phyloP scores from a whole-genome alignment of 331 rosid genomes.

The Cydonia oblonga region DNA sequence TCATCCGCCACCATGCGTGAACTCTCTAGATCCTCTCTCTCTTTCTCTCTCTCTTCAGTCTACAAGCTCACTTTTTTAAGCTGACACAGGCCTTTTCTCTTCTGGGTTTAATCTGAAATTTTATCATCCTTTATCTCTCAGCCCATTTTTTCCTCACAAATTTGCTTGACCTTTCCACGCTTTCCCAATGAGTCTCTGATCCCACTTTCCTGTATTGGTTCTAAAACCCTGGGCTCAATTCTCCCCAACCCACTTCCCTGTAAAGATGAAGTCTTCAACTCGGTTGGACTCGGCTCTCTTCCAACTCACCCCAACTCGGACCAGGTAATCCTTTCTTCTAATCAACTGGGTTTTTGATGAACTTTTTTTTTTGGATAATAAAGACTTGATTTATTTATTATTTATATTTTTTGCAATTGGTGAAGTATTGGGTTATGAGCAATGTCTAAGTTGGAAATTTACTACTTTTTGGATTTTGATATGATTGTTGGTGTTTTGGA shows the following conservation, averaged over 20 bases:
- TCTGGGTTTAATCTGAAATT: constrained; percentile 18
- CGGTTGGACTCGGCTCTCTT: constrained; percentile 75
- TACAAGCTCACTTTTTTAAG: constrained; percentile 19
- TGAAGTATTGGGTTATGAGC: background rate
- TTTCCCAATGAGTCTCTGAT: constrained; percentile 15
- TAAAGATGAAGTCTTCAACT: constrained; percentile 56
- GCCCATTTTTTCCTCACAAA: background rate
- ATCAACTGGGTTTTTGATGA: constrained; percentile 6
- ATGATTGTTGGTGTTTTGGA: background rate
- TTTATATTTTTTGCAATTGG: background rate
- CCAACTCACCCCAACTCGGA: constrained; percentile 97
- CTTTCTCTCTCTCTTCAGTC: background rate
- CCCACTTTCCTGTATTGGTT: constrained; percentile 13
- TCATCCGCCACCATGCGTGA: background rate
- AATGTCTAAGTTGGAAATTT: background rate
- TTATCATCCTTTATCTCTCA: constrained; percentile 17
- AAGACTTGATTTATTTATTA: background rate
- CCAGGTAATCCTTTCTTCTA: constrained; percentile 38
- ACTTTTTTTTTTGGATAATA: background rate
- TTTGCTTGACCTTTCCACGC: background rate
- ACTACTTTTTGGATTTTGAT: constrained; percentile 12
- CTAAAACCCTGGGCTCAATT: background rate
- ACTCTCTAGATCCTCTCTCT: constrained; percentile 1
- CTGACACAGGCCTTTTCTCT: constrained; percentile 9
- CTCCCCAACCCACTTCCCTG: background rate